phyloP scores from a whole-genome alignment of 2,329 filamentous ascomycete species.

The Xylaria sp. region DNA sequence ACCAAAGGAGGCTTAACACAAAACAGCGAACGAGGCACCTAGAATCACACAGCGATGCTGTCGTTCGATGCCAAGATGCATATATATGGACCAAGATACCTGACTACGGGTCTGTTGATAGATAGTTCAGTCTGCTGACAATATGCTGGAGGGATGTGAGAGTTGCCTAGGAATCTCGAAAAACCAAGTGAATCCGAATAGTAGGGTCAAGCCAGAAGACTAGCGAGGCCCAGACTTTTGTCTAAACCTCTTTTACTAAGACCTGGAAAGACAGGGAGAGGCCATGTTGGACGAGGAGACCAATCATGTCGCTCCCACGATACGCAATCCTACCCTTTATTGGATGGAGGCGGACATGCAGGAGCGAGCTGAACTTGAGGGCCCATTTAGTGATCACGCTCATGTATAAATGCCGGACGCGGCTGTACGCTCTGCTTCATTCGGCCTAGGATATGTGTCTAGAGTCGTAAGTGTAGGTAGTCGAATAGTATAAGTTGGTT shows the following conservation, averaged over 20 bases:
- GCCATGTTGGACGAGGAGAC: constrained; percentile 34
- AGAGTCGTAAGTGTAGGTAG: background rate
- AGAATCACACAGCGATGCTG: background rate
- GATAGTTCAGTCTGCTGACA: background rate
- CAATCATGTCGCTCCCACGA: constrained; percentile 36
- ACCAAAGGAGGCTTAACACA: constrained; percentile 5
- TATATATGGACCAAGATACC: background rate
- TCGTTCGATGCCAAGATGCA: constrained; percentile 17
- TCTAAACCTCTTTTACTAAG: constrained; percentile 20
- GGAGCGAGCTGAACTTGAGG: constrained; percentile 48
- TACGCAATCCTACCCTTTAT: constrained; percentile 34
- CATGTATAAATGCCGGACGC: constrained; percentile 17
- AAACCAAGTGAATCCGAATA: background rate
- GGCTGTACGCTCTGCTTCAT: constrained; percentile 6
- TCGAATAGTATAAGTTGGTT: background rate
- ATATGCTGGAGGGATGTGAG: constrained; percentile 2
- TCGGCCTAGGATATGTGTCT: constrained; percentile 3
- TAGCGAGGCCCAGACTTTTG: constrained; percentile 21
- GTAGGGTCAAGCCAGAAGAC: background rate
- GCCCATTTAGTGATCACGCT: constrained; percentile 31
- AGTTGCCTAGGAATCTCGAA: background rate
- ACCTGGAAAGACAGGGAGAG: constrained; percentile 26
- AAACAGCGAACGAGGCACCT: background rate
- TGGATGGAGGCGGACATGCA: constrained; percentile 43
- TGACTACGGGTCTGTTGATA: background rate